Percentiles rank a stretch among this genome's conserved stretches.
Evolutionary conservation across 306 rosid genomes (phyloP).

Genomic region (Inga oerstediana): DNA sequence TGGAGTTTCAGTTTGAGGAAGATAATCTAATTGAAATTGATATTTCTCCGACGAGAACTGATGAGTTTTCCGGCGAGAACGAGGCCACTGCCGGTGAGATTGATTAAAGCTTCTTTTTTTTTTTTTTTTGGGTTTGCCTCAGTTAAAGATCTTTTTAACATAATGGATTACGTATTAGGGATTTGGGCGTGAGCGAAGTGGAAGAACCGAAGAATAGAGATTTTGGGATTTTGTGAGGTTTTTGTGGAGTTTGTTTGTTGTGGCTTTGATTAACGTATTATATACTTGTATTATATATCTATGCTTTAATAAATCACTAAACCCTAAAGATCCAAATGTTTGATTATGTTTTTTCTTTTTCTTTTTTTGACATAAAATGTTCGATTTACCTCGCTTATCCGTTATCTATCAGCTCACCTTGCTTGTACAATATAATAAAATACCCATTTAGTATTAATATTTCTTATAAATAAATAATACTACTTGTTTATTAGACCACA

Average conservation of each 20-base stretch:
- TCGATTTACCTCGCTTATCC: background rate
- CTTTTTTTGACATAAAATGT: background rate
- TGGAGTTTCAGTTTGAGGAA: constrained; percentile 50
- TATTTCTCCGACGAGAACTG: constrained; percentile 48
- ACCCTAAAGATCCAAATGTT: constrained; percentile 35
- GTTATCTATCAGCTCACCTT: background rate
- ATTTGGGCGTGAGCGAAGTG: constrained; percentile 32
- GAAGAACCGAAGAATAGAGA: constrained; percentile 1
- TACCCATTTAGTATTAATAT: background rate
- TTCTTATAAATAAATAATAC: background rate
- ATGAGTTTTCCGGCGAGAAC: constrained; percentile 44
- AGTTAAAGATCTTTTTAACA: constrained; percentile 21
- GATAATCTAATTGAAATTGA: constrained; percentile 66
- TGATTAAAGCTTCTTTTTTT: constrained; percentile 9
- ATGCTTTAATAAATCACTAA: constrained; percentile 43
- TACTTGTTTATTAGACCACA: background rate
- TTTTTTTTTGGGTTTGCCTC: background rate
- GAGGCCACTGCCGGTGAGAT: constrained; percentile 37
- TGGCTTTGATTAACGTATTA: constrained; percentile 35
- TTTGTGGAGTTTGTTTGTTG: constrained; percentile 28
- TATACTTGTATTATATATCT: background rate
- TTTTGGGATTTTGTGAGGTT: constrained; percentile 28
- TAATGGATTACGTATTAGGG: constrained; percentile 26
- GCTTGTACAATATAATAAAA: background rate
- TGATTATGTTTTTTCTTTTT: background rate